Percentiles rank a stretch among this genome's conserved stretches.
Conservation (phyloP, 441 rosid genomes). For the Geranium incanum region DNA sequence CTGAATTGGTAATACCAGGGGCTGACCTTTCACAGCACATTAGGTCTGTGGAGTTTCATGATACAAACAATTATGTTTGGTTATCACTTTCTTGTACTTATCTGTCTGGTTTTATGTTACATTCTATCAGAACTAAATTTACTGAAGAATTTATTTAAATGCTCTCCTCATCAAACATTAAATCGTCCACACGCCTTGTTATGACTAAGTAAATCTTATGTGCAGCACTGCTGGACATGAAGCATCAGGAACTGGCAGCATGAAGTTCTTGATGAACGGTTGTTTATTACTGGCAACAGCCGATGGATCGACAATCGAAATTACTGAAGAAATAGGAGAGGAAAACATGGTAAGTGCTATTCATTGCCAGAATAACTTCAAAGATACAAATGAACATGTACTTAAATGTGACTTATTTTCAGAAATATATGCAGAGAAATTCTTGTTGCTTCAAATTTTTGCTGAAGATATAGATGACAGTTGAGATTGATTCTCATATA, state of each 20-base stretch:
- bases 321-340: slow-evolving; percentile 40
- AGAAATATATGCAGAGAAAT: background rate
- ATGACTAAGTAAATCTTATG: background rate
- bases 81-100: slow-evolving; percentile 4
- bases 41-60: slow-evolving; percentile 11
- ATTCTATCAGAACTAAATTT: background rate
- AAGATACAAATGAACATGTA: background rate
- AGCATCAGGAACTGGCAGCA: slow-evolving; percentile 55
- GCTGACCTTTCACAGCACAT: slow-evolving; percentile 21
- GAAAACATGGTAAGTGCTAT: slow-evolving; percentile 31
- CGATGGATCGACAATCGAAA: slow-evolving; percentile 49
- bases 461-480: background rate
- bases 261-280: slow-evolving; percentile 55
- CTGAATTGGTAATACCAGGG: slow-evolving; percentile 20
- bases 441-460: background rate
- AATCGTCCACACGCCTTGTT: background rate
- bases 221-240: slow-evolving; percentile 53
- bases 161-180: background rate
- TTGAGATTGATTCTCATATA: background rate
- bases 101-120: slow-evolving; percentile 1
- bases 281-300: slow-evolving; percentile 46
- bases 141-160: background rate
- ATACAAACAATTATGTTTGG: background rate
- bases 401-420: too few species aligned
- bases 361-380: background rate